Conservation (phyloP, 192 early-diverging fungal species). For the Backusella westeae region DNA sequence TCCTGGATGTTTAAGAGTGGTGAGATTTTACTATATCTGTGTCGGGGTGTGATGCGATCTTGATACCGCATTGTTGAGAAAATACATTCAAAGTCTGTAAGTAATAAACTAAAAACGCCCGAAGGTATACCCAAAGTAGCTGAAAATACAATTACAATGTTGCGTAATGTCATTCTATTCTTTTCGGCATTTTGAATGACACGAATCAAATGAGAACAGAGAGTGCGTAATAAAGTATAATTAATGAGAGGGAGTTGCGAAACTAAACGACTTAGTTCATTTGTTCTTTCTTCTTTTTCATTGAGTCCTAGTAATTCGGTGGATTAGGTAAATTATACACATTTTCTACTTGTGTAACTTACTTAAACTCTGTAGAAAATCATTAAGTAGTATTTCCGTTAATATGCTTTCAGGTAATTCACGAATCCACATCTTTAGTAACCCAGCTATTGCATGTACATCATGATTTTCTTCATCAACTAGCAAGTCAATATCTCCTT, state of each 20-base stretch:
- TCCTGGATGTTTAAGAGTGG: no score
- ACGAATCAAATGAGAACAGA: conserved; percentile 88
- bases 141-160: conserved; percentile 95
- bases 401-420: conserved; percentile 88
- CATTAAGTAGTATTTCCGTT: conserved; percentile 74
- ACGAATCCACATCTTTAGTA: conserved; percentile 90
- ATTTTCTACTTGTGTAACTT: conserved; percentile 10
- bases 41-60: neutral
- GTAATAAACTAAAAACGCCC: conserved; percentile 87
- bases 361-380: conserved; percentile 82
- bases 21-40: neutral
- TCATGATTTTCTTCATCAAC: conserved; percentile 67
- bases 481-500: conserved; percentile 77
- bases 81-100: conserved; percentile 84
- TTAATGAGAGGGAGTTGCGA: conserved; percentile 79
- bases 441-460: conserved; percentile 87
- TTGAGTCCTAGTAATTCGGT: conserved; percentile 54
- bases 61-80: conserved; percentile 51
- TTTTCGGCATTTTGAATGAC: conserved; percentile 81
- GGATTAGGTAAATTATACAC: neutral
- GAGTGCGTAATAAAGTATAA: conserved; percentile 82
- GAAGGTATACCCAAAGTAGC: conserved; percentile 93
- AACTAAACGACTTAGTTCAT: conserved; percentile 78
- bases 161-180: conserved; percentile 96
- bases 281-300: conserved; percentile 74